Percentiles rank a stretch among this genome's conserved stretches.
Evolutionary conservation across 306 rosid species (phyloP).

Genomic region (Castanea mollissima): DNA sequence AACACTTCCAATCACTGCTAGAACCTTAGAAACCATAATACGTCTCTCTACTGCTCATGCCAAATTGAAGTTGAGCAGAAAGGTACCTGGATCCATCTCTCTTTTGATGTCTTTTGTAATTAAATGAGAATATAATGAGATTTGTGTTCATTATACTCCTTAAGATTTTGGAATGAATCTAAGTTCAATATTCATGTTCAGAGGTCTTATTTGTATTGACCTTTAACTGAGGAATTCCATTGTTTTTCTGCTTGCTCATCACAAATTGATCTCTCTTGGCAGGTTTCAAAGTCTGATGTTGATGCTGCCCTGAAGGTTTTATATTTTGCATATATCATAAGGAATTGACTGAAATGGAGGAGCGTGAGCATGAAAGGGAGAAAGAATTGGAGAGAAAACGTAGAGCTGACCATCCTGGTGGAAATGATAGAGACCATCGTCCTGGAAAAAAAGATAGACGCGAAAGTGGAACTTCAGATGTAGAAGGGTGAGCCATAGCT

Average conservation of each 20-base stretch:
- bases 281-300: slow-evolving; percentile 90
- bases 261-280: slow-evolving; percentile 17
- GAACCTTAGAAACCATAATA: slow-evolving; percentile 95
- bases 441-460: slow-evolving; percentile 45
- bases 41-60: slow-evolving; percentile 99
- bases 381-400: slow-evolving; percentile 67
- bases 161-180: background rate
- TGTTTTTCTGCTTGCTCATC: background rate
- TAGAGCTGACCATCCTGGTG: slow-evolving; percentile 46
- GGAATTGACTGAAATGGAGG: slow-evolving; percentile 93
- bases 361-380: slow-evolving; percentile 79
- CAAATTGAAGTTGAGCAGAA: slow-evolving; percentile 81
- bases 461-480: slow-evolving; percentile 36
- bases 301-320: slow-evolving; percentile 85
- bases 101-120: background rate
- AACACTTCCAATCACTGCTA: slow-evolving; percentile 96
- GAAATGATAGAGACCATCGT: slow-evolving; percentile 39
- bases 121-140: background rate
- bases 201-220: background rate
- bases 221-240: background rate
- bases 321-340: slow-evolving; percentile 90
- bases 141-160: background rate
- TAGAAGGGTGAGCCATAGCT: slow-evolving; percentile 47
- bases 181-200: background rate
- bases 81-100: slow-evolving; percentile 40